Evolutionary conservation across 441 rosid species (phyloP), one percentile per base, ranked within the genome.

Genomic region (Croton setiger): DNA sequence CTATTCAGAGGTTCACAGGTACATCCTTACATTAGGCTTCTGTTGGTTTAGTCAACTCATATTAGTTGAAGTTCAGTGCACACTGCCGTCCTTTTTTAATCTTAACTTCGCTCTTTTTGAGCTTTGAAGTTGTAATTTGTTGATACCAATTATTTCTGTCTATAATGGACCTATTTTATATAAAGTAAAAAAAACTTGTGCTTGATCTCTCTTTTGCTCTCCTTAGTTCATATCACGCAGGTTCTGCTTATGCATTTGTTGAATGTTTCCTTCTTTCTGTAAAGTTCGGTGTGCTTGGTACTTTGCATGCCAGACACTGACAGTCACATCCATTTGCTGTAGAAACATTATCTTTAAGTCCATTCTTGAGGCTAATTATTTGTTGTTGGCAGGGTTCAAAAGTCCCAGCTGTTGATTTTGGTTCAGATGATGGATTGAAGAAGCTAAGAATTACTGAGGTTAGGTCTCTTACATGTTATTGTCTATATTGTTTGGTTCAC

Each of bases 371-470:
- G 66, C 55, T 76, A 54, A 75, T 44, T 70, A 49, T 52, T 21
- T 51, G 18, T 74, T 72, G 35, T 83, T 59, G 48, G 76, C 85
- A 93, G 97, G 89, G 80, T 74, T 77, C 85, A 43, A 75, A 79
- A 39, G 70, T 69, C 53, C 80, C 92, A 53, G 63, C 69, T 51
- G 86, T 93, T 80, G 88, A 88, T 82, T 93, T 93, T 86, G 98
- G 99, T 72, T 83, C 81, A 68, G 84, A 81, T 72, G 75, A 63
- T 76, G 93, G 86, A 67, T 58, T 59, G 67, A 86, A 80, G 76
- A 80, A 66, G 72, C 81, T 93, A 70, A 86, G 78, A 63, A 74
- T 88, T 78, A 77, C 87, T 49, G 97, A 96, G 98, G 99, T 95
- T 69, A 78, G 82, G 33, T 63, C 58, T 63, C 66, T 68, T 20